phyloP scores from a whole-genome alignment of 805 yeast genomes.

The Wilhelminamyces savonicus region DNA sequence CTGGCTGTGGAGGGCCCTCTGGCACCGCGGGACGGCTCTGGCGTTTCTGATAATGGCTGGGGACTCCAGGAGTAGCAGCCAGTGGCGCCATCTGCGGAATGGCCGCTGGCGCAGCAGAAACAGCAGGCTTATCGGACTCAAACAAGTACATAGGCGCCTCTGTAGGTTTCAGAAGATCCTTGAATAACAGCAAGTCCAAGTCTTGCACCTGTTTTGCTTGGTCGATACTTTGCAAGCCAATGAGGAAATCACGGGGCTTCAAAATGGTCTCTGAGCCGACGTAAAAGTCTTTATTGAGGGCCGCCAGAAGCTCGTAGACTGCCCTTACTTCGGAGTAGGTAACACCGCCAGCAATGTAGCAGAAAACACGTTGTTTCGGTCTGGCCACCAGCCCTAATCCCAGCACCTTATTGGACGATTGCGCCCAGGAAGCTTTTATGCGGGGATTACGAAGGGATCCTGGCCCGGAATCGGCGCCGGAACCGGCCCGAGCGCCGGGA shows the following conservation, averaged over 20 bases:
- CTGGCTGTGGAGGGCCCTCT: too few species aligned
- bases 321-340: conserved; percentile 78
- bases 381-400: conserved; percentile 6
- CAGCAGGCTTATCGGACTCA: conserved; percentile 18
- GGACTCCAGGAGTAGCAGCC: too few species aligned
- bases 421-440: conserved; percentile 15
- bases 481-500: conserved; percentile 18
- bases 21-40: too few species aligned
- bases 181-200: conserved; percentile 36
- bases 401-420: conserved; percentile 1
- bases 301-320: conserved; percentile 60
- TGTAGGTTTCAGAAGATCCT: conserved; percentile 19
- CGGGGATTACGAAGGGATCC: conserved; percentile 47
- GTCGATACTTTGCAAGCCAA: conserved; percentile 37
- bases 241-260: conserved; percentile 45
- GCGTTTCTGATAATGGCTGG: too few species aligned
- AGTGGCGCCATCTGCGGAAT: too few species aligned
- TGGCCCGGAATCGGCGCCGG: conserved; percentile 20
- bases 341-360: conserved; percentile 85
- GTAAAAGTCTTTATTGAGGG: conserved; percentile 64
- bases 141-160: conserved; percentile 40
- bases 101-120: too few species aligned
- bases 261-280: conserved; percentile 76
- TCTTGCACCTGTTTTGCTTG: conserved; percentile 30
- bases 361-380: conserved; percentile 63